Base-by-base conservation (phyloP, 2,329 filamentous ascomycete species). In the Neonectria neomacrospora region DNA sequence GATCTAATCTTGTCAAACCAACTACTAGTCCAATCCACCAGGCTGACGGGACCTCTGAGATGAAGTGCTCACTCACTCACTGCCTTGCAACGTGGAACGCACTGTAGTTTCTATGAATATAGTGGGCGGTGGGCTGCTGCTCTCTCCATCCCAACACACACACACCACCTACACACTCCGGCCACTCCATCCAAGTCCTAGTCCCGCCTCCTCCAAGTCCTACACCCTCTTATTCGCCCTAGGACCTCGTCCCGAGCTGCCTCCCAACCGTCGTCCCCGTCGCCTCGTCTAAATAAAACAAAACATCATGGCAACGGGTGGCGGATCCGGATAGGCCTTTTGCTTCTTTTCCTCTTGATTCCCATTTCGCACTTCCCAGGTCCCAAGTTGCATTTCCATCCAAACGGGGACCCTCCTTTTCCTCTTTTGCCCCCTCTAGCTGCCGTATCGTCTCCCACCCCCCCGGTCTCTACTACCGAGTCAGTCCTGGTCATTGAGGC, bases 151-250 rank as follows among this genome's bases (percentile, higher is more conserved):
- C 16, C 22, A n/a, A 48, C 10, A 48, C 22, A 30, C 47, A 20
- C 47, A 50, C 45, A n/a, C n/a, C n/a, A n/a, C n/a, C n/a, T 22
- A 32, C 26, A 32, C 26, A 48, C 34, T 37, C 34, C 34, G 34
- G 53, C 53, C 55, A 54, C 37, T 47, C 37, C n/a, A 34, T 16
- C 11, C 65, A 65, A 74, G 72, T 74, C 72, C 72, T 74, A 74
- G 72, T 66, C 57, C 68, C 51, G 59, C 58, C 53, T 42, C 63
- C 23, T 37, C 37, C 63, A 66, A 74, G 73, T 75, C 73, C 73
- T 75, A 75, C 71, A 75, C 65, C 62, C 61, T 71, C 68, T 69
- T 67, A 71, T 70, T 74, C 73, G 71, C 67, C 63, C 68, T 73
- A 71, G 69, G 67, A 72, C 55, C 61, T 67, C 54, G 58, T 62